phyloP scores from a whole-genome alignment of 2,329 filamentous ascomycete species.

The Domatiomyces globalis region DNA sequence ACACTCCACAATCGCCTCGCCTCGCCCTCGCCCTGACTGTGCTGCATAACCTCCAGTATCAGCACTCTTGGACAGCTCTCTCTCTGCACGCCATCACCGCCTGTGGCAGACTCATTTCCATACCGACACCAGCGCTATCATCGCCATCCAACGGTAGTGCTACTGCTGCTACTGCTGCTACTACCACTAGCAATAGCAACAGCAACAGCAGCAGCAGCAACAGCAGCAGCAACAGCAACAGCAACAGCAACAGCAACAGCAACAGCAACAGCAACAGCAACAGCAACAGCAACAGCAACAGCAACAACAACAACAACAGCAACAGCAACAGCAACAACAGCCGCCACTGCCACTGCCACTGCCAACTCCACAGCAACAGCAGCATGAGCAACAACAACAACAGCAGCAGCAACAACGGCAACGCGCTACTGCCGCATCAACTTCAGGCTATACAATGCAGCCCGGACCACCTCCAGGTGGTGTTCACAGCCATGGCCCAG shows the following conservation, averaged over 20 bases:
- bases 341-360: slow-evolving; percentile 5
- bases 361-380: slow-evolving; percentile 3
- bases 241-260: slow-evolving; percentile 2
- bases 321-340: slow-evolving; percentile 2
- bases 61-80: slow-evolving; percentile 48
- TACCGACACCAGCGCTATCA: neutral
- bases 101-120: slow-evolving; percentile 1
- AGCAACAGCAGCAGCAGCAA: neutral
- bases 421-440: neutral
- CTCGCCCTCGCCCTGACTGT: slow-evolving; percentile 43
- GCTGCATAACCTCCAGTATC: slow-evolving; percentile 49
- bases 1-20: slow-evolving; percentile 17
- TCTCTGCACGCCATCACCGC: slow-evolving; percentile 22
- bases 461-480: neutral
- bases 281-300: slow-evolving; percentile 15
- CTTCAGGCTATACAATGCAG: neutral
- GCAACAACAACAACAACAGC: slow-evolving; percentile 6
- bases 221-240: neutral
- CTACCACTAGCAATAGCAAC: neutral
- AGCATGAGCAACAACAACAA: slow-evolving; percentile 10
- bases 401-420: slow-evolving; percentile 13
- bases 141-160: neutral
- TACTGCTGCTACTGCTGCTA: neutral
- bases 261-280: slow-evolving; percentile 1
- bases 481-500: neutral